Evolutionary conservation across 2,329 filamentous ascomycete species (phyloP).

Genomic region (Fusarium avenaceum): DNA sequence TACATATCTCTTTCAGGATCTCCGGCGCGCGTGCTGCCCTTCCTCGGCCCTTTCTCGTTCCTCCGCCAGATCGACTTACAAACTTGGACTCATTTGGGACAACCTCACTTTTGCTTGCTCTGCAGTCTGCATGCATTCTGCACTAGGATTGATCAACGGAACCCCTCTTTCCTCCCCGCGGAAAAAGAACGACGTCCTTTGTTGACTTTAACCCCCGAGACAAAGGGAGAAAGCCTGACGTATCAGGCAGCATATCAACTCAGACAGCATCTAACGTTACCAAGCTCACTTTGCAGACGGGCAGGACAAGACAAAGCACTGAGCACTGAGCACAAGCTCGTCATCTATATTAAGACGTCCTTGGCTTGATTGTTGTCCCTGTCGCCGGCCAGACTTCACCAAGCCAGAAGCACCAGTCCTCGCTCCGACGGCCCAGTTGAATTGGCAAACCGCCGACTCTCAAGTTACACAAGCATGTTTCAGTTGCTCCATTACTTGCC

Average conservation of each 20-base stretch:
- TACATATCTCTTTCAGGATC: slow-evolving; percentile 17
- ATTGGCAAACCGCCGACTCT: slow-evolving; percentile 49
- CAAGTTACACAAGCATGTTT: slow-evolving; percentile 56
- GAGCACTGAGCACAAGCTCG: slow-evolving; percentile 40
- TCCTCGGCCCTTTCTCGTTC: slow-evolving; percentile 44
- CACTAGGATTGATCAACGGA: slow-evolving; percentile 1
- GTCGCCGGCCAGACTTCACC: slow-evolving; percentile 26
- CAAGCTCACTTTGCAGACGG: slow-evolving; percentile 4
- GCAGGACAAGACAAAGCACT: slow-evolving; percentile 41
- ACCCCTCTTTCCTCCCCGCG: slow-evolving; percentile 13
- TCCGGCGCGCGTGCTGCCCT: slow-evolving; percentile 39
- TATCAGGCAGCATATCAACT: slow-evolving; percentile 28
- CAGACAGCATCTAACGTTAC: slow-evolving; percentile 13
- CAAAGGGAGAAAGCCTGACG: slow-evolving; percentile 11
- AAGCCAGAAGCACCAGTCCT: slow-evolving; percentile 19
- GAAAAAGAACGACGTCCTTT: not conserved
- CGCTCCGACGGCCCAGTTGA: slow-evolving; percentile 44
- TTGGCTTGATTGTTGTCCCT: slow-evolving; percentile 19
- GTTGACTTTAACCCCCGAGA: slow-evolving; percentile 2
- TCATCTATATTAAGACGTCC: slow-evolving; percentile 14
- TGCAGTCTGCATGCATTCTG: not conserved
- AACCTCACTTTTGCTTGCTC: not conserved
- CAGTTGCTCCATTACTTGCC: slow-evolving; percentile 47
- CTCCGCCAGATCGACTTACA: slow-evolving; percentile 28
- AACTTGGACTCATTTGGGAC: slow-evolving; percentile 25